A percentile compares a stretch with the other conserved stretches of the same genome.
Conservation (phyloP, 2,329 filamentous ascomycete genomes). For the Aspergillus proliferans region DNA sequence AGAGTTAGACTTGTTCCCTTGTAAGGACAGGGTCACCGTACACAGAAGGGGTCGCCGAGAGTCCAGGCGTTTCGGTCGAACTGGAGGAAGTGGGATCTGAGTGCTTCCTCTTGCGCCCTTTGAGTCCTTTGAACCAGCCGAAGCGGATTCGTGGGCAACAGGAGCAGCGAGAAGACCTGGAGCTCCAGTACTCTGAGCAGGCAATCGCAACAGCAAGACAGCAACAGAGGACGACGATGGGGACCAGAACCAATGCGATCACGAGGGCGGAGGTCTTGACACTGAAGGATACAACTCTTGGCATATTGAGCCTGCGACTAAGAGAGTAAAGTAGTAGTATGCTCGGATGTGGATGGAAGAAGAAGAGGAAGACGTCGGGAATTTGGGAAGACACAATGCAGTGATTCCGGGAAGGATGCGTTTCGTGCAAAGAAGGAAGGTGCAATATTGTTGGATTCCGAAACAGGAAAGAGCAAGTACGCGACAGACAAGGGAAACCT, state of each 20-base stretch:
- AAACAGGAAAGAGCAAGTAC: neutral
- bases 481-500: neutral
- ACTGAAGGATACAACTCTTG: constrained; percentile 21
- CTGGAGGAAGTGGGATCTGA: constrained; percentile 28
- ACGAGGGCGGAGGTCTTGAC: constrained; percentile 35
- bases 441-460: neutral
- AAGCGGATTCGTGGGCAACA: constrained; percentile 16
- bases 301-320: constrained; percentile 19
- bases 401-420: neutral
- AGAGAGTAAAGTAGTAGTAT: constrained; percentile 5
- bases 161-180: constrained; percentile 10
- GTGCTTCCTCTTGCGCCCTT: constrained; percentile 19
- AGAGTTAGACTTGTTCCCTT: constrained; percentile 18
- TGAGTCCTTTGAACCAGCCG: constrained; percentile 16
- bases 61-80: constrained; percentile 27
- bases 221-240: constrained; percentile 40
- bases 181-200: constrained; percentile 33
- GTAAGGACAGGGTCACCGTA: constrained; percentile 17
- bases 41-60: constrained; percentile 21
- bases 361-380: neutral
- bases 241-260: constrained; percentile 42
- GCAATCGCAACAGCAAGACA: constrained; percentile 33
- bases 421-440: constrained; percentile 1
- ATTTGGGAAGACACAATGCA: neutral
- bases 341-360: neutral